A percentile compares a stretch with the other conserved stretches of the same genome.
Evolutionary conservation across 345 rosid genomes (phyloP).

Genomic region (Hibiscus mutabilis): DNA sequence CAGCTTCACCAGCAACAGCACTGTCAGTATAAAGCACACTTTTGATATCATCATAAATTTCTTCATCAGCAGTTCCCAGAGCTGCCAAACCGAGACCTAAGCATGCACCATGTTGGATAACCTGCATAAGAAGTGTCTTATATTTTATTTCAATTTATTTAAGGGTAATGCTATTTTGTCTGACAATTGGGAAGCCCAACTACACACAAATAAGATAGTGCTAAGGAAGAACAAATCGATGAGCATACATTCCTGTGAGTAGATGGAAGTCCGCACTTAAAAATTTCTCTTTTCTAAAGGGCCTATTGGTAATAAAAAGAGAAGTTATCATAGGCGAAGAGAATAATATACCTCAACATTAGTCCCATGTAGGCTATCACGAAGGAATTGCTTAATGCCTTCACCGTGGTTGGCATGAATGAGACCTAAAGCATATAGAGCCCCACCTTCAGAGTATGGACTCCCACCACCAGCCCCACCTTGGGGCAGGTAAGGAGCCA

Average conservation of each 20-base stretch:
- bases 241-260: not conserved
- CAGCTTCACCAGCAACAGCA: conserved; percentile 99
- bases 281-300: not conserved
- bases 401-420: conserved; percentile 99
- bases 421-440: conserved; percentile 94
- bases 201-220: not conserved
- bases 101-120: conserved; percentile 99
- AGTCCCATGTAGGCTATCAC: conserved; percentile 82
- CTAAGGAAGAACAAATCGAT: not conserved
- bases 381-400: conserved; percentile 93
- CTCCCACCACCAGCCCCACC: conserved; percentile 96
- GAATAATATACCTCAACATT: conserved; percentile 67
- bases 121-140: conserved; percentile 42
- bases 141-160: conserved; percentile 23
- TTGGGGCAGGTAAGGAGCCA: conserved; percentile 99
- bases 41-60: conserved; percentile 84
- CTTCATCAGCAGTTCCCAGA: conserved; percentile 96
- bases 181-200: not conserved
- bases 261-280: not conserved
- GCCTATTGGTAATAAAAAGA: not conserved
- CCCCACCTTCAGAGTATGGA: conserved; percentile 99
- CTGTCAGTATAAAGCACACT: conserved; percentile 82
- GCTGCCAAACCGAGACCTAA: conserved; percentile 99
- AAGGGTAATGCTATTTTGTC: not conserved
- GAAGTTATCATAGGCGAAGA: not conserved